Conservation (phyloP, 257 asterid species). For the Apocynum venetum region DNA sequence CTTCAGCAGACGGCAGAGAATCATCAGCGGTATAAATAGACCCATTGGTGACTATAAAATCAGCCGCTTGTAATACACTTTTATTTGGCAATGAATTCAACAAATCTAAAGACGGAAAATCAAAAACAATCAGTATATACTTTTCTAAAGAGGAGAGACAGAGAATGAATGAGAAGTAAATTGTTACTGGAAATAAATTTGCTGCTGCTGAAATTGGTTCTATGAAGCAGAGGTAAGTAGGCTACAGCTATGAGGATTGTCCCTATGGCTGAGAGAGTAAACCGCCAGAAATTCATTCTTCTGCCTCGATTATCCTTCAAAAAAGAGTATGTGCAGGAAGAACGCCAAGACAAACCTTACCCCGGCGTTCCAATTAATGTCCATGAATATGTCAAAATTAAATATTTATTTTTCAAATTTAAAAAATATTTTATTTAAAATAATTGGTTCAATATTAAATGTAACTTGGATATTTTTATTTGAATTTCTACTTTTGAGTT, state of each 20-base stretch:
- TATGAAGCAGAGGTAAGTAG: constrained; percentile 20
- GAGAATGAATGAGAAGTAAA: not conserved
- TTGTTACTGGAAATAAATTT: not conserved
- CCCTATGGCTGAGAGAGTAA: constrained; percentile 13
- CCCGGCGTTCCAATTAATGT: too few relatives aligned
- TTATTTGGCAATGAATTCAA: not conserved
- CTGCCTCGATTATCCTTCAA: too few relatives aligned
- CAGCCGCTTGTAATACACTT: constrained; percentile 30
- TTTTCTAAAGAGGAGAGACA: not conserved
- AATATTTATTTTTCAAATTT: too few relatives aligned
- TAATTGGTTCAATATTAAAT: too few relatives aligned
- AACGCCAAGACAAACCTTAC: too few relatives aligned
- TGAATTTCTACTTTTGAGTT: too few relatives aligned
- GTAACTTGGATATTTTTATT: too few relatives aligned
- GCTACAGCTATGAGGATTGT: constrained; percentile 21
- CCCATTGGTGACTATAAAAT: constrained; percentile 64
- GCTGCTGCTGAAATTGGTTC: not conserved
- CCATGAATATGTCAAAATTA: too few relatives aligned
- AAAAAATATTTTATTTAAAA: too few relatives aligned
- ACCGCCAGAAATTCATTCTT: constrained; percentile 17
- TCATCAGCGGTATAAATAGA: constrained; percentile 63
- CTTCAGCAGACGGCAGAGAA: constrained; percentile 54
- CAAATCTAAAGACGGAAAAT: not conserved
- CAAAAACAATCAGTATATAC: not conserved
- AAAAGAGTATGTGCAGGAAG: too few relatives aligned